Base-by-base conservation (phyloP, 2,329 filamentous ascomycete species). In the Fusarium denticulatum region DNA sequence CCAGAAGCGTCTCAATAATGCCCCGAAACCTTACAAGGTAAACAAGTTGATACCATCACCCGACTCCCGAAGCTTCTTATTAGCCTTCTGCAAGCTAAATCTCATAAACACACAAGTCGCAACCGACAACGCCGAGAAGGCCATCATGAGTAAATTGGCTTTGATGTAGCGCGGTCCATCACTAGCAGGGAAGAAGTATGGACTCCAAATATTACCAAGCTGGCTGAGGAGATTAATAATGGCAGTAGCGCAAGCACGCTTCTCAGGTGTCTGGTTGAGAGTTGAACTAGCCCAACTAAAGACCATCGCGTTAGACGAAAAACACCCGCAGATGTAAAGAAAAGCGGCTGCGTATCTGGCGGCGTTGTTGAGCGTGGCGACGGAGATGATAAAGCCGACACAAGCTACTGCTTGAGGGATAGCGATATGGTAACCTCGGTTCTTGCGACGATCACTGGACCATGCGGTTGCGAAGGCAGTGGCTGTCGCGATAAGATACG, bases 161-260 rank as follows among this genome's bases (percentile, higher is more conserved):
- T 72, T 69, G 7, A 64, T 26, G 24, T 78, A 78, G 3, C 76
- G 72, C 2, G 77, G 77, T 3, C 73, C 74, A 26, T 79, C 76
- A 10, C 46, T 60, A 5, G 68, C 39, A 3, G 67, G 69, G 40
- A 80, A 80, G 62, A 79, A 80, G 47, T 79, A 79, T 0, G 78
- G 78, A 3, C 76, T 76, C 47, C 75, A 76, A 22, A 80, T 67
- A 43, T 79, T 80, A 2, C 78, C 76, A 3, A 77, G 61, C 36
- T 75, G 74, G 7, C 58, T 53, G 3, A 76, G 60, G 5, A 78
- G 37, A n/a, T 78, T 77, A 24, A 76, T 71, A 8, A 78, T 66
- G 2, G 76, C 76, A 5, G 75, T 77, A 1, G 76, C 77, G 5
- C 71, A 69, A 3, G 77, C 34, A 1, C 34, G 34, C 34, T 36